Percentiles rank a stretch among this genome's conserved stretches.
These are phyloP conservation scores for Suillus plorans DNA, from an alignment of 768 basidiomycete species.

Conservation along the genomic window DNA sequence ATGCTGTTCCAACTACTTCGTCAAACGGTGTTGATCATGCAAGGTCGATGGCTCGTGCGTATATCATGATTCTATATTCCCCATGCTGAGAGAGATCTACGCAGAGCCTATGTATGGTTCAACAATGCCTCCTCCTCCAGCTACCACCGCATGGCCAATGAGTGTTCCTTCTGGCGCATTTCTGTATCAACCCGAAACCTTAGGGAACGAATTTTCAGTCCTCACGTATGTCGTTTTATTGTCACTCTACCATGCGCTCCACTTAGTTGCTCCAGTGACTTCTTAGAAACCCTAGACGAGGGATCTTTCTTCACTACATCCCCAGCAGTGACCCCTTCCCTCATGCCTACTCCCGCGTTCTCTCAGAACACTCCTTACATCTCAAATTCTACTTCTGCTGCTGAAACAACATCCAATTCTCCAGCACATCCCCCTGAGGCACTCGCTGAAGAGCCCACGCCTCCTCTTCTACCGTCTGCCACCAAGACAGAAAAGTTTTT, in stretches of 20 bases:
- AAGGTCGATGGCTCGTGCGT: constrained; percentile 29
- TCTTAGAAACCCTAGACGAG: constrained; percentile 85
- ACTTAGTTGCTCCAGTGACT: constrained; percentile 55
- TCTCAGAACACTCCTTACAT: constrained; percentile 18
- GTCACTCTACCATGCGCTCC: background rate
- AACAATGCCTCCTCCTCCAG: constrained; percentile 20
- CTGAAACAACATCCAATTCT: constrained; percentile 22
- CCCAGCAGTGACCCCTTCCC: constrained; percentile 48
- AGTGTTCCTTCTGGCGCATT: constrained; percentile 49
- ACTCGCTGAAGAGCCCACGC: constrained; percentile 40
- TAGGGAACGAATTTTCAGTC: constrained; percentile 82
- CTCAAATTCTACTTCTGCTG: constrained; percentile 12
- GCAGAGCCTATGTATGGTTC: constrained; percentile 25
- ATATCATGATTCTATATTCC: background rate
- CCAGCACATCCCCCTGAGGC: constrained; percentile 23
- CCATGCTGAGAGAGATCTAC: background rate
- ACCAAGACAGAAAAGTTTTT: constrained; percentile 87
- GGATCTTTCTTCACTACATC: constrained; percentile 74
- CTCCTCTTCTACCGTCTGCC: constrained; percentile 64
- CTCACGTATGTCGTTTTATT: constrained; percentile 55
- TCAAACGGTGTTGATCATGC: constrained; percentile 33
- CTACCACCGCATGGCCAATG: constrained; percentile 56
- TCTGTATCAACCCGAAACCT: constrained; percentile 68
- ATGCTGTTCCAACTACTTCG: constrained; percentile 19
- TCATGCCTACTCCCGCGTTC: constrained; percentile 44